Percentiles rank a stretch among this genome's conserved stretches.
Conservation (phyloP, 148 eudicot genomes). For the Agrostemma githago region DNA sequence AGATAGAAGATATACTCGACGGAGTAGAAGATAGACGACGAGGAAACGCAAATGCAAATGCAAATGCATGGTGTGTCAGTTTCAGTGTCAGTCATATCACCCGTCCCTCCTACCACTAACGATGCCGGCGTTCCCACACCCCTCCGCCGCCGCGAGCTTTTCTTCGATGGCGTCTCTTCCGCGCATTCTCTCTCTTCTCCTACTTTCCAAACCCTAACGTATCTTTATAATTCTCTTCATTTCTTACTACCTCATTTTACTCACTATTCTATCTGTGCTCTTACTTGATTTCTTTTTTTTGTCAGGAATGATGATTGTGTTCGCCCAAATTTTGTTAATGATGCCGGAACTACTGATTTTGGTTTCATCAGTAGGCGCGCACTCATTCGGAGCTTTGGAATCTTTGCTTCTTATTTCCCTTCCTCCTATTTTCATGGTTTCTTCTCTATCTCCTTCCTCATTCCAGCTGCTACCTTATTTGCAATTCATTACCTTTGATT, state of each 20-base stretch:
- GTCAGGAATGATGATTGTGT: slow-evolving; percentile 32
- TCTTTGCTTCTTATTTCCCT: slow-evolving; percentile 45
- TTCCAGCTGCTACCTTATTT: too few species aligned
- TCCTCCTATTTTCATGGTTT: slow-evolving; percentile 71
- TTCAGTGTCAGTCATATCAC: neutral
- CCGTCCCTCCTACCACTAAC: neutral
- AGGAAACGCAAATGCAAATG: too few species aligned
- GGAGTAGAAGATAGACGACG: too few species aligned
- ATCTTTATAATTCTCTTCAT: neutral
- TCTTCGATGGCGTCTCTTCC: slow-evolving; percentile 53
- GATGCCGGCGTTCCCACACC: neutral
- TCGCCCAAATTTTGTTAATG: slow-evolving; percentile 25
- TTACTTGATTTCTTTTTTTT: neutral
- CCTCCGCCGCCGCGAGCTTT: slow-evolving; percentile 66
- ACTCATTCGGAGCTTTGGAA: slow-evolving; percentile 45
- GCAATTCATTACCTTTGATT: too few species aligned
- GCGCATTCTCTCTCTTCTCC: slow-evolving; percentile 28
- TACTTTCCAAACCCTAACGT: slow-evolving; percentile 33
- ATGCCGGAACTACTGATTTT: slow-evolving; percentile 24
- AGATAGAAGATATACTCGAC: too few species aligned
- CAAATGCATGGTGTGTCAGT: too few species aligned
- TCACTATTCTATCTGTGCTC: too few species aligned
- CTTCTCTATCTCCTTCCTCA: slow-evolving; percentile 1
- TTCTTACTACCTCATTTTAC: too few species aligned
- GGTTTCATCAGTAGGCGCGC: slow-evolving; percentile 47